Evolutionary conservation across 2,329 filamentous ascomycete genomes (phyloP), one percentile per base, ranked within the genome.

Genomic region (Fusarium euwallaceae): DNA sequence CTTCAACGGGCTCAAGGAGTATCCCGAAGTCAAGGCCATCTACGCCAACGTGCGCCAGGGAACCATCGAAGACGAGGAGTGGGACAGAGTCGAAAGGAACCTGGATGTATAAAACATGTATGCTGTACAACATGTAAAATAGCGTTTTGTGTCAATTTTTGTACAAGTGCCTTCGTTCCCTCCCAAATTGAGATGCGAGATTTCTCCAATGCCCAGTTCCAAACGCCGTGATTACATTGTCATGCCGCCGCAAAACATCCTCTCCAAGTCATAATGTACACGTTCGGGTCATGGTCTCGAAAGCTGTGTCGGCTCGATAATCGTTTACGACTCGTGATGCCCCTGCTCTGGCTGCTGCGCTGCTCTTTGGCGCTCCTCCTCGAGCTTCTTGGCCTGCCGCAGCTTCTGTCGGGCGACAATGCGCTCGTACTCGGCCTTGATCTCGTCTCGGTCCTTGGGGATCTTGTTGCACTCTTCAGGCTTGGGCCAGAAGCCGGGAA

Each of bases 401-500:
- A 95, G 88, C 90, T 97, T 92, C 75, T 90, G 84, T 66, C 87
- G 83, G 64, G 86, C 84, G 81, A 89, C 91, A 81, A 97, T 87
- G 74, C 94, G 87, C 81, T 94, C 88, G 76, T 97, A 87, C 86
- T 99, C 97, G 72, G 89, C 89, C 67, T 92, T 89, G 80, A 99
- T 97, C 84, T 97, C 94, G 65, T 97, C 94, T 73, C 88, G 87
- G 77, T 97, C 94, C 69, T 90, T 90, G 2, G 94, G 94, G 55
- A 97, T 89, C 79, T 89, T 90, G 84, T 97, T 92, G 70, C 92
- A 92, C 81, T 95, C 88, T 73, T 93, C 92, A 6, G 91, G 88
- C 80, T 92, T 94, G 32, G 97, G 97, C 97, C 97, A 99, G 88
- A 99, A 99, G 67, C 93, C 94, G 24, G 93, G 92, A 2, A 98